Evolutionary conservation across 345 rosid species (phyloP).

Genomic region (Bruguiera gymnorhiza): DNA sequence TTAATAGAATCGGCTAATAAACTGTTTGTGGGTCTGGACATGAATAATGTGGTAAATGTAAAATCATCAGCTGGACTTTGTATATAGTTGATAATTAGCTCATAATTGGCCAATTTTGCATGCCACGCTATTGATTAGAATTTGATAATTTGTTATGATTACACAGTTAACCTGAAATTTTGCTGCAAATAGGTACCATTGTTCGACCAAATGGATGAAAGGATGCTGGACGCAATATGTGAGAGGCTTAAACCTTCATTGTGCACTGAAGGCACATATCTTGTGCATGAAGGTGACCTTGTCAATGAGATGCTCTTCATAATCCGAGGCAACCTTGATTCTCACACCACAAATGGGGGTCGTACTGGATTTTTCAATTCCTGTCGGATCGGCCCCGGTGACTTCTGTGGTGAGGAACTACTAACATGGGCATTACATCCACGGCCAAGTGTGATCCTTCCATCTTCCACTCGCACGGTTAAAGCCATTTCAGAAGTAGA

Average conservation of each 20-base stretch:
- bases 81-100: no score
- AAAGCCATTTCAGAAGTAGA: conserved; percentile 80
- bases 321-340: conserved; percentile 79
- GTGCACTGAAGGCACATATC: conserved; percentile 66
- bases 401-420: conserved; percentile 87
- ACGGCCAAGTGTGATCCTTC: conserved; percentile 55
- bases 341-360: conserved; percentile 92
- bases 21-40: no score
- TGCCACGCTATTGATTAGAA: background rate
- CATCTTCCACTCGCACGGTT: conserved; percentile 76
- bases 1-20: no score
- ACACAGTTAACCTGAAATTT: background rate
- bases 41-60: no score
- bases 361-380: conserved; percentile 84
- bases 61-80: no score
- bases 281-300: conserved; percentile 88
- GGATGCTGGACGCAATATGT: conserved; percentile 85
- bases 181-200: conserved; percentile 58
- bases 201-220: conserved; percentile 92
- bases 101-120: no score
- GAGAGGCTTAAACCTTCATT: conserved; percentile 82
- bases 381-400: conserved; percentile 73
- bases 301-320: conserved; percentile 90
- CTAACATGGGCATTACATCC: conserved; percentile 90
- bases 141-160: background rate